Evolutionary conservation across 345 rosid species (phyloP).

Genomic region (Moricandia moricandioides): DNA sequence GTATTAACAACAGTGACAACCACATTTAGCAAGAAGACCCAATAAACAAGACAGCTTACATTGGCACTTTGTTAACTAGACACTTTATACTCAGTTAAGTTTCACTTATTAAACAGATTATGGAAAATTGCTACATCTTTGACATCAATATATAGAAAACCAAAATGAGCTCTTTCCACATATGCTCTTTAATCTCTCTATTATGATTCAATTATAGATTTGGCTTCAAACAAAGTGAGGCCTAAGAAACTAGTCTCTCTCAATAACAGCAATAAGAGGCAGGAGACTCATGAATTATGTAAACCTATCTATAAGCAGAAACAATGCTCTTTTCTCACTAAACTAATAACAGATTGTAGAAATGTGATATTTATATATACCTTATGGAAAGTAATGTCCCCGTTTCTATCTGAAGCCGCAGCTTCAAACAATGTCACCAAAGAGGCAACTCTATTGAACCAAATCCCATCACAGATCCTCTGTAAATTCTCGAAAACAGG

Average conservation of each 20-base stretch:
- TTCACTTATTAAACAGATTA: too few species aligned
- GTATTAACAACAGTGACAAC: constrained; percentile 1
- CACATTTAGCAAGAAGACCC: neutral
- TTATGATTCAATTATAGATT: too few species aligned
- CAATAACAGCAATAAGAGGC: too few species aligned
- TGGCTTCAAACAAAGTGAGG: too few species aligned
- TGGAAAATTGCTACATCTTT: too few species aligned
- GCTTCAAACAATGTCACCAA: constrained; percentile 82
- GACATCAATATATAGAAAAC: too few species aligned
- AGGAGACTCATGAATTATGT: too few species aligned
- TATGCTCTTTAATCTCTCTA: too few species aligned
- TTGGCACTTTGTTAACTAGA: neutral
- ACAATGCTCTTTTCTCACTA: neutral
- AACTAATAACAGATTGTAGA: neutral
- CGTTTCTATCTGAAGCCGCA: constrained; percentile 74
- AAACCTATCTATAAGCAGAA: too few species aligned
- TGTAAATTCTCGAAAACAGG: constrained; percentile 91
- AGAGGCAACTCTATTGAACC: constrained; percentile 74
- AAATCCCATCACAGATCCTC: constrained; percentile 94
- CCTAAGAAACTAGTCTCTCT: too few species aligned
- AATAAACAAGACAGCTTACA: neutral
- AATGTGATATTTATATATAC: constrained; percentile 31
- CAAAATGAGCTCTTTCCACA: too few species aligned
- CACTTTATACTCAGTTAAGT: too few species aligned
- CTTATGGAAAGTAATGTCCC: constrained; percentile 87